A percentile compares a stretch with the other conserved stretches of the same genome.
Evolutionary conservation across 306 rosid species (phyloP).

Genomic region (Casuarina cunninghamiana): DNA sequence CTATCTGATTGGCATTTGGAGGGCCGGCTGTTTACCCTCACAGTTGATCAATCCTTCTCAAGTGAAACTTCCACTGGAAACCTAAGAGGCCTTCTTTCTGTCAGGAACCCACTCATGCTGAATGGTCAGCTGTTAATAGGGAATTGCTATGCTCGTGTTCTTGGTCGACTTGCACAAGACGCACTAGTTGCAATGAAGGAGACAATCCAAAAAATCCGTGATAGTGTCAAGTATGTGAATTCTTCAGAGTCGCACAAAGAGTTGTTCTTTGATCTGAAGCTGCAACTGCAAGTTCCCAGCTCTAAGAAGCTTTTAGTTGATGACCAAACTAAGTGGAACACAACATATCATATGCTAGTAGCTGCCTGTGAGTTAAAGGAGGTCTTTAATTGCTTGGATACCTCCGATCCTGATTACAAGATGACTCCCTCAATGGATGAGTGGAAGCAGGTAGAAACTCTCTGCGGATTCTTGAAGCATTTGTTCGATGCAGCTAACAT

Average conservation of each 20-base stretch:
- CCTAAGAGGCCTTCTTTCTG: constrained; percentile 65
- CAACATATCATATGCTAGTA: constrained; percentile 80
- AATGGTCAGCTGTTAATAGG: constrained; percentile 72
- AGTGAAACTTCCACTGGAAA: constrained; percentile 57
- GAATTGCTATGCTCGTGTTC: constrained; percentile 82
- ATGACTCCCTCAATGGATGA: constrained; percentile 57
- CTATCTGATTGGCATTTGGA: constrained; percentile 81
- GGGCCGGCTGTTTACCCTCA: constrained; percentile 60
- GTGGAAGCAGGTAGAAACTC: constrained; percentile 72
- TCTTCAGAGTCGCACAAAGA: constrained; percentile 60
- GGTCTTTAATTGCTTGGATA: constrained; percentile 76
- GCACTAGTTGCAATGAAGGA: constrained; percentile 47
- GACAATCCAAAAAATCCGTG: constrained; percentile 64
- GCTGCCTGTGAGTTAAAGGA: constrained; percentile 79
- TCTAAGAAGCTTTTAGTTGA: constrained; percentile 57
- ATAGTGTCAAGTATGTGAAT: constrained; percentile 77
- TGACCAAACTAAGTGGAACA: constrained; percentile 74
- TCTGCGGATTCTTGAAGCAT: constrained; percentile 64
- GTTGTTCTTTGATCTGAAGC: constrained; percentile 71
- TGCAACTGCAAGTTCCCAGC: constrained; percentile 76
- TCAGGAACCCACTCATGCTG: constrained; percentile 66
- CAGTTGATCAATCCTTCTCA: constrained; percentile 62
- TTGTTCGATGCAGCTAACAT: constrained; percentile 66
- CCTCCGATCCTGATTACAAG: constrained; percentile 53
- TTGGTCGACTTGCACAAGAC: constrained; percentile 66